phyloP scores from a whole-genome alignment of 2,329 filamentous ascomycete genomes.

The Exserohilum rostratum region DNA sequence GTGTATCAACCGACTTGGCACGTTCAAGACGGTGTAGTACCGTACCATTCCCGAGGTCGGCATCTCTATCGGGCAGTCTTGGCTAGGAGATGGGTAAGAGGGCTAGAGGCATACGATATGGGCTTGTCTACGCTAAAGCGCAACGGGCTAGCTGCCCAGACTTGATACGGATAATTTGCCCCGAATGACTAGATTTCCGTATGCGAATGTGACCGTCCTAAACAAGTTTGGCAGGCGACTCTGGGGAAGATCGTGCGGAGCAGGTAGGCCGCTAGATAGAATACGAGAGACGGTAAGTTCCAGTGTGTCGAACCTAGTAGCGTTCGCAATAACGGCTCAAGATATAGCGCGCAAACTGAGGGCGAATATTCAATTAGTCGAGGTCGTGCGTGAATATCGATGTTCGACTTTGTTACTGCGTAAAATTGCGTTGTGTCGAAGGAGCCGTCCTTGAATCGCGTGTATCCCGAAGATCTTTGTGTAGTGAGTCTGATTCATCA shows the following conservation, averaged over 20 bases:
- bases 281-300: neutral
- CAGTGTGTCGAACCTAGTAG: too few relatives aligned
- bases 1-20: neutral
- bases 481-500: neutral
- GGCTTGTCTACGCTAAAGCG: neutral
- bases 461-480: too few relatives aligned
- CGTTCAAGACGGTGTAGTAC: conserved; percentile 1
- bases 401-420: too few relatives aligned
- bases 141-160: neutral
- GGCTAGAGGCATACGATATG: neutral
- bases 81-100: neutral
- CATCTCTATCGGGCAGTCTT: neutral
- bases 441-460: too few relatives aligned
- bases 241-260: neutral
- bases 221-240: neutral
- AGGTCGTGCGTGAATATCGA: too few relatives aligned
- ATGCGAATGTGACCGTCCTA: neutral
- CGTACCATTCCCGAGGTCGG: neutral
- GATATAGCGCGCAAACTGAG: too few relatives aligned
- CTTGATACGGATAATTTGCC: neutral
- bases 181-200: neutral
- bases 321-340: too few relatives aligned
- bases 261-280: neutral
- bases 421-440: too few relatives aligned
- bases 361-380: too few relatives aligned